Conservation (phyloP, 768 basidiomycete species). For the Rhodotorula babjevae region DNA sequence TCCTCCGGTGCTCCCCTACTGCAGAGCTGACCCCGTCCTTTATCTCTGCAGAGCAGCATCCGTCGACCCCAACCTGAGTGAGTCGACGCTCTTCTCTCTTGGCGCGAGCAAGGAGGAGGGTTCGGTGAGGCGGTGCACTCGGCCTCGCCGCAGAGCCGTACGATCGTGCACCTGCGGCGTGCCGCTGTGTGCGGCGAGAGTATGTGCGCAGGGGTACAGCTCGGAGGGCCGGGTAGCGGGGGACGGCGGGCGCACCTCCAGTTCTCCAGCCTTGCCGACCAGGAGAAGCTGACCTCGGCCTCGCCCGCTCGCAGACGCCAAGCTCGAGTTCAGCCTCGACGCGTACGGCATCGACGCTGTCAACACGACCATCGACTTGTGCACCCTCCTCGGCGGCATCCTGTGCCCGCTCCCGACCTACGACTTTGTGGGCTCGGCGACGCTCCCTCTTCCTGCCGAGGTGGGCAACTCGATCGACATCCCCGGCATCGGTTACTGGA, state of each 20-base stretch:
- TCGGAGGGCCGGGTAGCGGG: too few species aligned
- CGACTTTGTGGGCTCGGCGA: conserved; percentile 67
- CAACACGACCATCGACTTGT: conserved; percentile 82
- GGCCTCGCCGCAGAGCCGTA: too few species aligned
- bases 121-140: too few species aligned
- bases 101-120: too few species aligned
- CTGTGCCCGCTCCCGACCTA: conserved; percentile 76
- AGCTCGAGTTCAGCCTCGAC: conserved; percentile 73
- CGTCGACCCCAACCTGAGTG: conserved; percentile 50
- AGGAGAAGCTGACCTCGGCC: neutral
- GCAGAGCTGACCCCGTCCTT: neutral
- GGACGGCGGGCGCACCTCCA: too few species aligned
- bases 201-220: too few species aligned
- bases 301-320: conserved; percentile 54
- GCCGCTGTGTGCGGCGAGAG: too few species aligned
- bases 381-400: conserved; percentile 67
- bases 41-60: neutral
- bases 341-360: conserved; percentile 70
- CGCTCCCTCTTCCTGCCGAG: conserved; percentile 21
- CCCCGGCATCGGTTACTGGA: conserved; percentile 68
- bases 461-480: conserved; percentile 54
- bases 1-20: too few species aligned
- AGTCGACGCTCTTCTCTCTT: neutral
- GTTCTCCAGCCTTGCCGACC: too few species aligned
- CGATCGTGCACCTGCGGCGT: too few species aligned